Evolutionary conservation across 2,329 filamentous ascomycete species (phyloP).

Genomic region (Aaosphaeria pasadenensis): DNA sequence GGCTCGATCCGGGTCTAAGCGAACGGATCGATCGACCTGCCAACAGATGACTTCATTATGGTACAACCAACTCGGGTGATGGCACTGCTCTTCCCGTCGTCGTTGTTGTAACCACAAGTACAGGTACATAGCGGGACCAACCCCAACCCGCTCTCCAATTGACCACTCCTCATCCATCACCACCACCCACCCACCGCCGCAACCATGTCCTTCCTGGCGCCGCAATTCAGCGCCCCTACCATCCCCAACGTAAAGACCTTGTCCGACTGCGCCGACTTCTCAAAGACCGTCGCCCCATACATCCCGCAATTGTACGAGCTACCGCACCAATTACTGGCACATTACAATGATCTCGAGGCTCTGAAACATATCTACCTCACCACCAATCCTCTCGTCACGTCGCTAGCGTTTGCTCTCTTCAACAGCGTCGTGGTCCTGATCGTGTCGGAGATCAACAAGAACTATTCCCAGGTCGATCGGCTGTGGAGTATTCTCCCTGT

Average conservation of each 20-base stretch:
- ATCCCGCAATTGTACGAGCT: constrained; percentile 60
- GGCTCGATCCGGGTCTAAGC: too few species aligned
- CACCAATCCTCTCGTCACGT: constrained; percentile 82
- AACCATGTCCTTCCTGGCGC: too few species aligned
- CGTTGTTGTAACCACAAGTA: neutral
- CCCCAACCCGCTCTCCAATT: neutral
- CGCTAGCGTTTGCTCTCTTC: constrained; percentile 67
- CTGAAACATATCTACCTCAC: constrained; percentile 71
- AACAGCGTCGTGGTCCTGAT: constrained; percentile 71
- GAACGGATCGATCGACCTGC: constrained; percentile 1
- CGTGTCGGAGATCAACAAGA: constrained; percentile 79
- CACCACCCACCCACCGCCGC: too few species aligned
- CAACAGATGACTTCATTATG: constrained; percentile 20
- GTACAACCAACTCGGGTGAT: constrained; percentile 6
- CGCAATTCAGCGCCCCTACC: constrained; percentile 31
- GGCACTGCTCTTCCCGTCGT: too few species aligned
- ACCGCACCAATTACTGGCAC: constrained; percentile 49
- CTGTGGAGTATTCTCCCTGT: constrained; percentile 88
- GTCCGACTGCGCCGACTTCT: constrained; percentile 73
- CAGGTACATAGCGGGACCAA: neutral
- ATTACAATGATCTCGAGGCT: constrained; percentile 57
- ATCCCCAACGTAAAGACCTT: constrained; percentile 69
- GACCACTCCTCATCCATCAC: neutral
- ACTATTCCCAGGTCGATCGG: constrained; percentile 96
- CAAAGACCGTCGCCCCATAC: constrained; percentile 72